Evolutionary conservation across 208 protist genomes (phyloP), one percentile per base, ranked within the genome.

Genomic region (Novymonas esmeraldas): DNA sequence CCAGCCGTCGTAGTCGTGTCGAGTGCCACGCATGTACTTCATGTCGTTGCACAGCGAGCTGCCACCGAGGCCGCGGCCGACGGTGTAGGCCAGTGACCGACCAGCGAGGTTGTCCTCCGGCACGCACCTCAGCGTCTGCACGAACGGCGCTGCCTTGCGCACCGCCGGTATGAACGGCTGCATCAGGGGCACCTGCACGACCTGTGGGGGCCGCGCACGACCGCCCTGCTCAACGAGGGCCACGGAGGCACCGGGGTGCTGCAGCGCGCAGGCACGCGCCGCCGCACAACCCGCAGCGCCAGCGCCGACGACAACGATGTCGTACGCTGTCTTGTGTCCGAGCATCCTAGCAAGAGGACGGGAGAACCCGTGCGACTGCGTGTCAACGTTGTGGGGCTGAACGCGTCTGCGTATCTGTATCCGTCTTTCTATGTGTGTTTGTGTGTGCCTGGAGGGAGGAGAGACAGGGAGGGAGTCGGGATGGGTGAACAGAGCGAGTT

Each of bases 301-400:
- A 22, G 89, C 79, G 14, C 89, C 89, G 41, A 95, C 54, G 2
- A 95, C 78, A 24, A 95, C 65, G 60, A 89, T 73, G 62, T 95
- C 85, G 66, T 82, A 94, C 9, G 71, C 46, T 10, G 45, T 34
- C 64, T 78, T 70, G 70, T n/a, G n/a, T n/a, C n/a, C n/a, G n/a
- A n/a, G n/a, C 39, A 18, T 14, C 14, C 39, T 14, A 14, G 39
- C 34, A 44, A 3, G 11, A 59, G 22, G 36, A 6, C 31, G 1
- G 34, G 11, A 59, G 18, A 18, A 1, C 54, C 34, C 26, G 34
- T 20, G 38, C n/a, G 34, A 59, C 34, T 16, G 54, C 26, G 22
- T 22, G 22, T 11, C 31, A 26, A 14, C 34, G 54, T 20, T 22
- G 36, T 44, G 38, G 34, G n/a, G n/a, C n/a, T n/a, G n/a, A n/a